Base-by-base conservation (phyloP, 129 eudicot genomes). In the Tagetes erecta region DNA sequence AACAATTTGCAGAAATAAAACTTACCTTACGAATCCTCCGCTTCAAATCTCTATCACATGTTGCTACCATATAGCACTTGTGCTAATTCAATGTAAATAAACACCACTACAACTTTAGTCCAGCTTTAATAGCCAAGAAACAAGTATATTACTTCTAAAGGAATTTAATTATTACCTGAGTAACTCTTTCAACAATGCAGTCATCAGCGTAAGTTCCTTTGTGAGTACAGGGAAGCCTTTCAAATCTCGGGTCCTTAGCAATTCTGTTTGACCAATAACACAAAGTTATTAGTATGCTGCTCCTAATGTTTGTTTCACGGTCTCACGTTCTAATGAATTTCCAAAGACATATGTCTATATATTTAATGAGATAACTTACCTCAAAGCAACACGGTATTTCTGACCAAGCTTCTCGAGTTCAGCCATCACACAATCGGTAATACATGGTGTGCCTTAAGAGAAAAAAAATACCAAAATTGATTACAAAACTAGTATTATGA, bases 391-490 rank as follows among this genome's bases (percentile, higher is more conserved):
- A 59, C 99, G 88, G 63, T 95, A 91, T 77, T 95, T 95, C 75
- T 85, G 90, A 55, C 99, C 99, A 75, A 95, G 80, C 78, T 95
- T 95, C 83, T 95, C 99, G 65, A 91, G 99, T 83, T 95, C 97
- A 38, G 99, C 99, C 97, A 95, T 95, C 67, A 95, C 99, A 85
- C 99, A 95, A 82, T 95, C 99, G 14, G 99, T 95, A 13, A 95
- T 95, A 76, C 99, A 95, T 8, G 99, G 99, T 76, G 99, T 95
- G 64, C 99, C 99, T 95, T 46, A 31, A 75, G 30, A 76, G 70
- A 37, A 53, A 52, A 13, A 27, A 64, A 20, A 20, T 20, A 14
- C 13, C 33, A 6, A 65, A 49, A 35, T 36, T 11, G 42, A 59
- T 35, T 50, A 35, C 35, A 49, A 65, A 30, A 20, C 33, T 14